Evolutionary conservation across 2,329 filamentous ascomycete genomes (phyloP).

Genomic region (Neopestalotiopsis sp.): DNA sequence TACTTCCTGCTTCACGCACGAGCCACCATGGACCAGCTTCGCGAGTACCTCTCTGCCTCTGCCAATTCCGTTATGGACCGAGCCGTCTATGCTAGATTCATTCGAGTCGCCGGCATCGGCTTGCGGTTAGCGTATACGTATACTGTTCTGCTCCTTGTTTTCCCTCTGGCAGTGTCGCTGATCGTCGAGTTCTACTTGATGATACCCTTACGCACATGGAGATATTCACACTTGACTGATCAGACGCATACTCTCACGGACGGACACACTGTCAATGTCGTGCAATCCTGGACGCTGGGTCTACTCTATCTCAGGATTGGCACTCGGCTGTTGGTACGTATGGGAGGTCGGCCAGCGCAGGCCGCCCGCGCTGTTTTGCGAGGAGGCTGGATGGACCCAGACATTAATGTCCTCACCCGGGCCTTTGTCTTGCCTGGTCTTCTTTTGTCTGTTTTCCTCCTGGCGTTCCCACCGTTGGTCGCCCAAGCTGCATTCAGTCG

Average conservation of each 20-base stretch:
- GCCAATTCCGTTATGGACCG: slow-evolving; percentile 36
- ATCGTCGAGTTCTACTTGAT: slow-evolving; percentile 88
- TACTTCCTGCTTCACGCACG: slow-evolving; percentile 65
- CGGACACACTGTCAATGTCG: slow-evolving; percentile 78
- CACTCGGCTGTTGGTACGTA: slow-evolving; percentile 70
- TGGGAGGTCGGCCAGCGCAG: slow-evolving; percentile 72
- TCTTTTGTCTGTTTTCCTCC: slow-evolving; percentile 64
- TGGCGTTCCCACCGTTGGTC: slow-evolving; percentile 68
- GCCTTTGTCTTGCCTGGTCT: slow-evolving; percentile 82
- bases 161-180: slow-evolving; percentile 80
- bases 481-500: slow-evolving; percentile 55
- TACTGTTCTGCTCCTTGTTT: slow-evolving; percentile 73
- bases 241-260: slow-evolving; percentile 28
- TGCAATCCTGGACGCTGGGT: slow-evolving; percentile 94
- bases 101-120: slow-evolving; percentile 37
- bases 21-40: slow-evolving; percentile 41
- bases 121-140: slow-evolving; percentile 75
- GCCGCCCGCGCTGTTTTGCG: slow-evolving; percentile 77
- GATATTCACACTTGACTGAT: slow-evolving; percentile 45
- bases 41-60: slow-evolving; percentile 35
- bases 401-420: slow-evolving; percentile 79
- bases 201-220: slow-evolving; percentile 84
- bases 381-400: slow-evolving; percentile 79
- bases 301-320: slow-evolving; percentile 87
- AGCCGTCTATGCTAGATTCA: slow-evolving; percentile 36